Evolutionary conservation across 371 early-diverging fungal species (phyloP).

Genomic region (Aphelidium insulamus): DNA sequence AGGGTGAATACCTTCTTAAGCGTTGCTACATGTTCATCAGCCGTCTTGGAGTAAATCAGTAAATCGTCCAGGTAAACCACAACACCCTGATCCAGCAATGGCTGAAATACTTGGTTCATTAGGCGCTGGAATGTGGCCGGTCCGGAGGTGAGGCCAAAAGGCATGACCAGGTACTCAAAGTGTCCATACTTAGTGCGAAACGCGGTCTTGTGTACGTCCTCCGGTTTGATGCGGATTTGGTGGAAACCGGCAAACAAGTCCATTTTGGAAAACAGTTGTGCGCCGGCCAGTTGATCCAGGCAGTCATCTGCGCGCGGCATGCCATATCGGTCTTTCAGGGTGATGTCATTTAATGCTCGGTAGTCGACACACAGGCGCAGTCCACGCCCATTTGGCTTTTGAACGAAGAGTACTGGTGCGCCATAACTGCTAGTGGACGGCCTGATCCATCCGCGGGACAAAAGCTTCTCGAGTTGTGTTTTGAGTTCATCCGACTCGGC

Average conservation of each 20-base stretch:
- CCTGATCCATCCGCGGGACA: slow-evolving; percentile 6
- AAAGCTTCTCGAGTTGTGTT: slow-evolving; percentile 10
- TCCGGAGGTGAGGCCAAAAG: slow-evolving; percentile 16
- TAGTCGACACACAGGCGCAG: slow-evolving; percentile 22
- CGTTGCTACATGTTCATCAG: slow-evolving; percentile 7
- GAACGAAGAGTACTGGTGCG: slow-evolving; percentile 13
- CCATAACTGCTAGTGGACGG: slow-evolving; percentile 11
- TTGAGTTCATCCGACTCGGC: slow-evolving; percentile 9
- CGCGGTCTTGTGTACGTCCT: slow-evolving; percentile 6
- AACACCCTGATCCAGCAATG: slow-evolving; percentile 5
- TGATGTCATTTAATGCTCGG: slow-evolving; percentile 17
- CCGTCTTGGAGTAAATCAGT: slow-evolving; percentile 9
- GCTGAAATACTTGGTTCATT: slow-evolving; percentile 10
- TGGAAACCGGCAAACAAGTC: slow-evolving; percentile 17
- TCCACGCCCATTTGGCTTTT: slow-evolving; percentile 13
- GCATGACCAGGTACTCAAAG: slow-evolving; percentile 15
- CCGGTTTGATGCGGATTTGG: slow-evolving; percentile 10
- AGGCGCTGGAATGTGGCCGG: slow-evolving; percentile 14
- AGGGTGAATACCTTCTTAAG: slow-evolving; percentile 8
- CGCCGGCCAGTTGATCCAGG: slow-evolving; percentile 6
- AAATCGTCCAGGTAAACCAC: slow-evolving; percentile 19
- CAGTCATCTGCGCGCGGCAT: slow-evolving; percentile 13
- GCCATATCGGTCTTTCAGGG: slow-evolving; percentile 14
- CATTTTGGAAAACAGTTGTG: slow-evolving; percentile 11
- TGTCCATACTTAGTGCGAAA: slow-evolving; percentile 10